Conservation (phyloP, 192 early-diverging fungal genomes). For the Tieghemiomyces parasiticus region DNA sequence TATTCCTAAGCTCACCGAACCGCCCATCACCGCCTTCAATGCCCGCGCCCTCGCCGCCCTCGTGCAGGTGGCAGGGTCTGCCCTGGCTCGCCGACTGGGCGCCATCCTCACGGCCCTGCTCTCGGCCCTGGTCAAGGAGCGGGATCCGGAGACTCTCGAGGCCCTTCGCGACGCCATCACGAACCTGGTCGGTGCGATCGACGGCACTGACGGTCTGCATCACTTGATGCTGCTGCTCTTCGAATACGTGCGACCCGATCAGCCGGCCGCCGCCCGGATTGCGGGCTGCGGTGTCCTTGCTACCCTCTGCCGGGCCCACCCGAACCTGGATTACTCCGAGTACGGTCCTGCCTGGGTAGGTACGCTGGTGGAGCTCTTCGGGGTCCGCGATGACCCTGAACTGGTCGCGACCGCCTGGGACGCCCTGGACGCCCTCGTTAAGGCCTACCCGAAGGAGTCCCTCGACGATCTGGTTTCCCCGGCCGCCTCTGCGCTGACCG, state of each 20-base stretch:
- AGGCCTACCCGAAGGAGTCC: conserved; percentile 77
- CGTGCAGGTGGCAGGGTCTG: conserved; percentile 75
- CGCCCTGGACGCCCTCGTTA: conserved; percentile 67
- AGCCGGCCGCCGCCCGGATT: conserved; percentile 4
- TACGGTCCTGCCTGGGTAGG: conserved; percentile 75
- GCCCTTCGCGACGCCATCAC: conserved; percentile 62
- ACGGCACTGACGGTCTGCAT: conserved; percentile 70
- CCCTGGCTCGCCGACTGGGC: conserved; percentile 66
- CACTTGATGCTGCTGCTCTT: conserved; percentile 63
- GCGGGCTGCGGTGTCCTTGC: conserved; percentile 45
- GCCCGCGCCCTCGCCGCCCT: conserved; percentile 78
- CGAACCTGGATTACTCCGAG: conserved; percentile 35
- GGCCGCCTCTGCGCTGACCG: conserved; percentile 46
- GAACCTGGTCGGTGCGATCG: conserved; percentile 54
- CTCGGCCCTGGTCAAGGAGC: conserved; percentile 52
- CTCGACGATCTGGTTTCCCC: conserved; percentile 63
- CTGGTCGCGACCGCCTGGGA: conserved; percentile 60
- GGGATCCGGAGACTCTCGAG: conserved; percentile 38
- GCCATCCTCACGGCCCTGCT: conserved; percentile 72
- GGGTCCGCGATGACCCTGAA: conserved; percentile 26
- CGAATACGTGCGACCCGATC: conserved; percentile 47
- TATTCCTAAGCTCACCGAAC: conserved; percentile 82
- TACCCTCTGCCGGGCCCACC: conserved; percentile 44
- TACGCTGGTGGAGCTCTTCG: conserved; percentile 56
- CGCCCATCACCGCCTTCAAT: conserved; percentile 83